Percentiles rank a stretch among this genome's conserved stretches.
Evolutionary conservation across 768 basidiomycete genomes (phyloP).

Genomic region (Pleurotus tuber-regium): DNA sequence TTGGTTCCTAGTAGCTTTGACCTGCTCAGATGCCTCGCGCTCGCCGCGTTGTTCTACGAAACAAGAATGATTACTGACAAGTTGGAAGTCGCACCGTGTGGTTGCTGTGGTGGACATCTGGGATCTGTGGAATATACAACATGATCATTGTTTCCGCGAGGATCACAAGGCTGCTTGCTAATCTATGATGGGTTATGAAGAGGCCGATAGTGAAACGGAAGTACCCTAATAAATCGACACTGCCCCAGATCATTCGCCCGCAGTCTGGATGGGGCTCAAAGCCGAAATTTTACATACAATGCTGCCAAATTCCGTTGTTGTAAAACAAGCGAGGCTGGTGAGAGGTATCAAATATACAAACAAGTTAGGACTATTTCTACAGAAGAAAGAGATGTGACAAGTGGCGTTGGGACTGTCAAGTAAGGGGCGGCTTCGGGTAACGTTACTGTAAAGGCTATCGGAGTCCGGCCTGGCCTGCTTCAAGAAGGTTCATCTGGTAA

Average conservation of each 20-base stretch:
- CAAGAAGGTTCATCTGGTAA: background rate
- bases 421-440: constrained; percentile 10
- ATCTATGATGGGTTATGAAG: no score
- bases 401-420: constrained; percentile 1
- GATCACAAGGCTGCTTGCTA: no score
- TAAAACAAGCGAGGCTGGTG: no score
- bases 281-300: no score
- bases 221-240: no score
- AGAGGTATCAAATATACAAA: no score
- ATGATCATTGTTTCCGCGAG: no score
- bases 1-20: background rate
- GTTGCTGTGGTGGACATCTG: background rate
- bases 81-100: constrained; percentile 4
- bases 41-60: background rate
- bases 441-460: constrained; percentile 14
- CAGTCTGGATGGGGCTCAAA: no score
- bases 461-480: constrained; percentile 8
- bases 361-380: background rate
- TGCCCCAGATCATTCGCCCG: no score
- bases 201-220: no score
- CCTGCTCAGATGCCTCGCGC: background rate
- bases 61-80: background rate
- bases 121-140: constrained; percentile 3
- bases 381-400: background rate
- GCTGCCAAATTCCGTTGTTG: no score